Evolutionary conservation across 2,329 filamentous ascomycete genomes (phyloP).

Genomic region (Ceratocystis colombiana): DNA sequence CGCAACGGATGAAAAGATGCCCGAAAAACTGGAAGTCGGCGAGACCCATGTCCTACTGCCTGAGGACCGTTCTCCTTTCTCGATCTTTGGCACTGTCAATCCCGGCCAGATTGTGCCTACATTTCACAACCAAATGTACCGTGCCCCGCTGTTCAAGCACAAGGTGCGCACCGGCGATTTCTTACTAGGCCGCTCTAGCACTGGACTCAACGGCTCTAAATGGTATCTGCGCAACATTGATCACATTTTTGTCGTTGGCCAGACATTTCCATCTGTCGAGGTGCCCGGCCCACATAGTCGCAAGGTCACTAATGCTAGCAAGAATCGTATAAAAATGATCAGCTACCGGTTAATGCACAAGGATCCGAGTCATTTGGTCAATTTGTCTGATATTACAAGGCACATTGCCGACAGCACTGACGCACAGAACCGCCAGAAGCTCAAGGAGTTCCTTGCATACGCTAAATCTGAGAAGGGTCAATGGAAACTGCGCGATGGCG

Average conservation of each 20-base stretch:
- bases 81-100: slow-evolving; percentile 86
- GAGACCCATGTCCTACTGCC: slow-evolving; percentile 80
- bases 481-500: slow-evolving; percentile 67
- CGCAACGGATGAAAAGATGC: slow-evolving; percentile 58
- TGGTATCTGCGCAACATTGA: slow-evolving; percentile 87
- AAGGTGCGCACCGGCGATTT: slow-evolving; percentile 70
- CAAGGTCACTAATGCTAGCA: slow-evolving; percentile 92
- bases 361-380: slow-evolving; percentile 57
- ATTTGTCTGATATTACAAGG: slow-evolving; percentile 74
- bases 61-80: slow-evolving; percentile 92
- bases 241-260: slow-evolving; percentile 80
- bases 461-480: slow-evolving; percentile 72
- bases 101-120: slow-evolving; percentile 83
- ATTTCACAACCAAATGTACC: slow-evolving; percentile 89
- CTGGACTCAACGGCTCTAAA: slow-evolving; percentile 62
- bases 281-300: slow-evolving; percentile 88
- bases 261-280: slow-evolving; percentile 84
- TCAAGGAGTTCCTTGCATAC: slow-evolving; percentile 92
- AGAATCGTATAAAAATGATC: slow-evolving; percentile 94
- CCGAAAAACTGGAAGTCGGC: slow-evolving; percentile 74
- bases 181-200: slow-evolving; percentile 71
- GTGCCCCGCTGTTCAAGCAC: slow-evolving; percentile 88
- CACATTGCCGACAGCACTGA: slow-evolving; percentile 91
- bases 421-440: slow-evolving; percentile 89
- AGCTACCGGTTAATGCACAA: slow-evolving; percentile 79